Conservation (phyloP, 768 basidiomycete species). For the Symmetrospora coprosmae region DNA sequence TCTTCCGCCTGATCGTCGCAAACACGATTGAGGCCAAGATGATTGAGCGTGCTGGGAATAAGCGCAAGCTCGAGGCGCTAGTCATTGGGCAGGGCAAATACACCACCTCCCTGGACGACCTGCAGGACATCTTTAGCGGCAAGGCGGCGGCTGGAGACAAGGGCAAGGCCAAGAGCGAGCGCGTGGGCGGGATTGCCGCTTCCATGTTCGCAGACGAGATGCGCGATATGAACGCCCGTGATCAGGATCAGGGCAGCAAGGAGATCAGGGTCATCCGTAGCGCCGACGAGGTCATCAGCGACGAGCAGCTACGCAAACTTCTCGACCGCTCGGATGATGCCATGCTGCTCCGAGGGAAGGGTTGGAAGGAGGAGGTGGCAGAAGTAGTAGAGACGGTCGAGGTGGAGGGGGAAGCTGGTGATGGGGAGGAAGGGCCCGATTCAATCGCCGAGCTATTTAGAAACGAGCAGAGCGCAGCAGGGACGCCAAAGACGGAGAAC, state of each 20-base stretch:
- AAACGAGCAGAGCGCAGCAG: neutral
- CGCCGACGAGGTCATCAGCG: conserved; percentile 61
- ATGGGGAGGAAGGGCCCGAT: neutral
- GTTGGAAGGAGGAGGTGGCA: conserved; percentile 17
- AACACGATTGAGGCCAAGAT: conserved; percentile 75
- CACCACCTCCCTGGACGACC: conserved; percentile 36
- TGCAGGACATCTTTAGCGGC: conserved; percentile 40
- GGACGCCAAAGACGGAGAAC: neutral
- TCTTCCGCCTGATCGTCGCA: conserved; percentile 71
- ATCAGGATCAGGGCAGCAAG: conserved; percentile 64
- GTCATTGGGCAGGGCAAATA: conserved; percentile 73
- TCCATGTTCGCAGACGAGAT: conserved; percentile 14
- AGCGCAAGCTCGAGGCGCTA: conserved; percentile 74
- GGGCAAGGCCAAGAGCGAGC: neutral
- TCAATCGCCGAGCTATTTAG: conserved; percentile 7
- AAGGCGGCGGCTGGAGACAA: neutral
- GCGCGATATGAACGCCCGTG: conserved; percentile 60
- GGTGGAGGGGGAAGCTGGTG: neutral
- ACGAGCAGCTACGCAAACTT: conserved; percentile 63
- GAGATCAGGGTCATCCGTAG: conserved; percentile 72
- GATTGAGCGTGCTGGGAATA: conserved; percentile 35
- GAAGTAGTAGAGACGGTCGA: conserved; percentile 26
- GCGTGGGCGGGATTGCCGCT: conserved; percentile 6
- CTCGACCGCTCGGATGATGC: conserved; percentile 51
- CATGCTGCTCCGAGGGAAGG: conserved; percentile 12